Evolutionary conservation across 371 early-diverging fungal genomes (phyloP), one percentile per base, ranked within the genome.

Genomic region (Apophysomyces elegans): DNA sequence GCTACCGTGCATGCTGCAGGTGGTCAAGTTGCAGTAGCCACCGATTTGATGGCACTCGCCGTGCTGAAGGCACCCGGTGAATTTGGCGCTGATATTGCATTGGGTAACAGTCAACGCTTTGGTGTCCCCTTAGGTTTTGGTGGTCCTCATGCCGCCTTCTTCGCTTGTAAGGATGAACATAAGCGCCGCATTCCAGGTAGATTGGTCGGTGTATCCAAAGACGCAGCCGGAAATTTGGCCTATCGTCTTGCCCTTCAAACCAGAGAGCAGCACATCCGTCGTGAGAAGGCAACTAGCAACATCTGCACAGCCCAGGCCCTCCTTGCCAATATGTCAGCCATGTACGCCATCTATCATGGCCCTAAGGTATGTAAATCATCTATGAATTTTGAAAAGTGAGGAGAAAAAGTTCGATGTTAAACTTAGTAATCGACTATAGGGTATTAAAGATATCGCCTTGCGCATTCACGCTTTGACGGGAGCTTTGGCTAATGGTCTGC

Each of bases 111-210:
- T 26, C 98, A 98, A 80, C 91, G 99, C 39, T 97, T 98, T 68
- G 99, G 99, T 76, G 97, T 98, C 39, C 97, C 98, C 4, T 86
- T 98, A 56, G 99, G 99, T 44, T 97, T 94, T 76, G 99, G 99
- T 76, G 99, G 99, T 58, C 99, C 99, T n/a, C 98, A 97, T 74
- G 99, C 99, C 7, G 99, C 99, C 37, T 98, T 96, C 86, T 96
- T 98, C 75, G 96, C 99, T 62, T 92, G 93, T 69, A 90, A 89
- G 76, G 92, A 96, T 26, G 91, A 86, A 41, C 93, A 94, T 75
- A 96, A 96, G 87, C 92, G 99, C 59, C 88, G 93, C 59, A 92
- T 98, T 80, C 98, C 99, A 18, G 99, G 99, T 56, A 89, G 99
- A 62, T 79, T 98, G 61, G 91, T 98, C 56, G 99, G 99, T 69